Evolutionary conservation across 2,329 filamentous ascomycete genomes (phyloP), one percentile per base, ranked within the genome.

Genomic region (Xylaria sp.): DNA sequence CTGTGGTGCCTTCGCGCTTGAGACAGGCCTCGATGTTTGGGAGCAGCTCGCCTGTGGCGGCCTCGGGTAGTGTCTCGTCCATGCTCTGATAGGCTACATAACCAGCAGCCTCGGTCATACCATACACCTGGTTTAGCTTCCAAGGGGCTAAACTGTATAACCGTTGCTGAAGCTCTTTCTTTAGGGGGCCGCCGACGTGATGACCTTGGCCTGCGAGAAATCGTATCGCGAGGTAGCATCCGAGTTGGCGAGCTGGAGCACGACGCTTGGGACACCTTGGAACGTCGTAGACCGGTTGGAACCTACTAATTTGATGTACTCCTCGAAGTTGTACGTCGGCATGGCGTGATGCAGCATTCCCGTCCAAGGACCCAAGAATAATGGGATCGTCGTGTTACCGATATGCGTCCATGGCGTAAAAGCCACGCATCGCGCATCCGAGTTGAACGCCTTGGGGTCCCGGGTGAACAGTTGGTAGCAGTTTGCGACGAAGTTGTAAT

Each of bases 321-420:
- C 64, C 4, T 78, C 76, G 3, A 78, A 67, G 54, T 74, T 71
- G 67, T 76, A 80, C 1, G 71, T 67, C 3, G 78, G 78, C 78
- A 79, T 79, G 3, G 77, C 78, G 54, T 80, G 79, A 61, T 80
- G 78, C 60, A 78, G 70, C 73, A 80, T 79, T 6, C 79, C 78
- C 9, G 77, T 77, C 65, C 77, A 80, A 0, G 79, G 78, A 0
- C 77, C 78, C 1, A 80, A 71, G 70, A 81, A 81, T 9, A 81
- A 69, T 1, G 78, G 78, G 64, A 79, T 70, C 12, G 78, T 80
- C 6, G 79, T 80, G 70, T 77, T 79, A 57, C 72, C 79, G 53
- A 81, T 80, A 61, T 81, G 78, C 4, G 77, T 76, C 73, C 77
- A 80, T 2, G 79, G 78, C 1, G 78, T 81, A 67, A 78, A 80